A percentile compares a stretch with the other conserved stretches of the same genome.
These are phyloP conservation scores for Grifola frondosa DNA, from an alignment of 1,284 basidiomycete species.

Conservation along the genomic window DNA sequence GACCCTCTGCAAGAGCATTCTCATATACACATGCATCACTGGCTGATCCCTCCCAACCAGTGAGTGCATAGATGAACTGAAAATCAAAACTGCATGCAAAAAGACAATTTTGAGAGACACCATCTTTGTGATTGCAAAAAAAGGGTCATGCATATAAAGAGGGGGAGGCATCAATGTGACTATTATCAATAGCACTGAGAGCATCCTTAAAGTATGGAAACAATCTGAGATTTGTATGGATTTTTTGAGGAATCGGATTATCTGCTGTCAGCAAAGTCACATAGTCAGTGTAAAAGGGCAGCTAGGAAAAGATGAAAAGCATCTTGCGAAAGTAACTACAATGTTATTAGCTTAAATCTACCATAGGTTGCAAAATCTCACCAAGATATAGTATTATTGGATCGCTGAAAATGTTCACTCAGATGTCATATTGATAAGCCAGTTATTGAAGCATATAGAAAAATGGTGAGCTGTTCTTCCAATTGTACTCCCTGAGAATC, in stretches of 20 bases:
- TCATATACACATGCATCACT: conserved; percentile 33
- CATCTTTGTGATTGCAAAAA: conserved; percentile 36
- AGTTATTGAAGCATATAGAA: conserved; percentile 48
- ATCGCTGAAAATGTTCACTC: too few species aligned
- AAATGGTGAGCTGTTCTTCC: conserved; percentile 6
- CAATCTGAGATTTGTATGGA: conserved; percentile 31
- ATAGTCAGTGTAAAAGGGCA: conserved; percentile 15
- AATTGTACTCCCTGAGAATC: too few species aligned
- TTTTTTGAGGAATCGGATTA: too few species aligned
- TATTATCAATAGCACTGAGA: conserved; percentile 42
- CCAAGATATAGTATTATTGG: conserved; percentile 17
- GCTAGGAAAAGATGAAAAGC: conserved; percentile 1
- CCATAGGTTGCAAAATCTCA: conserved; percentile 1
- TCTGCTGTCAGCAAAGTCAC: too few species aligned
- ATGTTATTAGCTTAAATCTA: background rate
- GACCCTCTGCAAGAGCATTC: too few species aligned
- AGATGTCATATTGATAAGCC: conserved; percentile 79
- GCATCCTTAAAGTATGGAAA: conserved; percentile 37
- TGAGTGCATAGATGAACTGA: conserved; percentile 33
- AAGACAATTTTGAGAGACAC: conserved; percentile 36
- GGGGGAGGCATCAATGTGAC: conserved; percentile 27
- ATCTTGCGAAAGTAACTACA: conserved; percentile 15
- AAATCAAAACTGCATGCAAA: conserved; percentile 30
- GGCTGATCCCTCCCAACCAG: conserved; percentile 38
- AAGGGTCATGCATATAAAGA: conserved; percentile 21